A percentile compares a stretch with the other conserved stretches of the same genome.
These are phyloP conservation scores for Inonotus obliquus DNA, from an alignment of 1,284 basidiomycete genomes.

Conservation along the genomic window DNA sequence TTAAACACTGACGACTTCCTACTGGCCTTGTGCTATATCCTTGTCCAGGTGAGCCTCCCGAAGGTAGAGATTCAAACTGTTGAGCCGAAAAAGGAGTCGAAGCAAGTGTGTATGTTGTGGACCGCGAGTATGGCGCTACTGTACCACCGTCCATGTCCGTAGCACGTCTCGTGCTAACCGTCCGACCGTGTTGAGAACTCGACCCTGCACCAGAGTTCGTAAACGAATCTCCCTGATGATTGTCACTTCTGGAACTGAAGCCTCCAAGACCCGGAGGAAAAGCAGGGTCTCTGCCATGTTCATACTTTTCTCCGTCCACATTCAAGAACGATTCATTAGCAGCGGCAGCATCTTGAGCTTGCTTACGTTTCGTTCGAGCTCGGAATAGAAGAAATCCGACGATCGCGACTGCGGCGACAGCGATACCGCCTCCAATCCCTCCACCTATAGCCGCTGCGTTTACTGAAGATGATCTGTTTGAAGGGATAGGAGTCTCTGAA, in stretches of 20 bases:
- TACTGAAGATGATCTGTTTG: not conserved
- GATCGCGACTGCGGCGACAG: not conserved
- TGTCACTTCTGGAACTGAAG: not conserved
- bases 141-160: not conserved
- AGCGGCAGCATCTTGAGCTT: not conserved
- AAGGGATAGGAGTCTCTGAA: not conserved
- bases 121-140: not conserved
- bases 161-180: not conserved
- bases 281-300: not conserved
- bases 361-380: not conserved
- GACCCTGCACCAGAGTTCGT: not conserved
- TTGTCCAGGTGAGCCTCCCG: not conserved
- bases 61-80: not conserved
- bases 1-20: not conserved
- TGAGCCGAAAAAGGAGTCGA: not conserved
- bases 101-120: not conserved
- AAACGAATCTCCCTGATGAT: not conserved
- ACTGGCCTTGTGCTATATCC: not conserved
- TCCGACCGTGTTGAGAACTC: not conserved
- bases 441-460: constrained; percentile 12
- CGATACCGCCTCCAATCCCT: constrained; percentile 9
- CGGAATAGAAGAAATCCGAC: constrained; percentile 1
- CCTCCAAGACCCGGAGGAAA: not conserved
- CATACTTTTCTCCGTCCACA: not conserved
- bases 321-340: not conserved